Conservation (phyloP, 2,329 filamentous ascomycete genomes). For the Biscogniauxia sp. region DNA sequence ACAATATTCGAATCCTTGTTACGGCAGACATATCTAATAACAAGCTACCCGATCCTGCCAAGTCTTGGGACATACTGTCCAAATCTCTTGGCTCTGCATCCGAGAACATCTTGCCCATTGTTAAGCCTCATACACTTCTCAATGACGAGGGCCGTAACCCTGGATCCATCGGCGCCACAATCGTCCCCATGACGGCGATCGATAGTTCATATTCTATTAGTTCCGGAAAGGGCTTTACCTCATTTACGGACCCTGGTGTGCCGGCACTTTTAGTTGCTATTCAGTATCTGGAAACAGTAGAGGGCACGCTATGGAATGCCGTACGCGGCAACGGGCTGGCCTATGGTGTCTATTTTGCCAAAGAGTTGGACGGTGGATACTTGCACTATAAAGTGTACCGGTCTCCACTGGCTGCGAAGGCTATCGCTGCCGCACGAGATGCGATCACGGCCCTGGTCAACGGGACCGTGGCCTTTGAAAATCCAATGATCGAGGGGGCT, state of each 20-base stretch:
- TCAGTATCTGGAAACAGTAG: slow-evolving; percentile 87
- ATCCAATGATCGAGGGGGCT: slow-evolving; percentile 81
- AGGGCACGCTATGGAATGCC: slow-evolving; percentile 91
- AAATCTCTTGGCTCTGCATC: slow-evolving; percentile 45
- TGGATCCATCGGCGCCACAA: slow-evolving; percentile 69
- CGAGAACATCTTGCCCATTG: slow-evolving; percentile 65
- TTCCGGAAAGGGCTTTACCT: slow-evolving; percentile 70
- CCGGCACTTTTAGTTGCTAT: slow-evolving; percentile 85
- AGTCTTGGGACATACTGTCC: slow-evolving; percentile 70
- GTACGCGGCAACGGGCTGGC: slow-evolving; percentile 91
- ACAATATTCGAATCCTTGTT: slow-evolving; percentile 83
- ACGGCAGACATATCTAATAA: slow-evolving; percentile 67
- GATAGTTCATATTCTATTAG: slow-evolving; percentile 88
- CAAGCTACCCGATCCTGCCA: slow-evolving; percentile 72
- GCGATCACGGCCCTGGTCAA: slow-evolving; percentile 73
- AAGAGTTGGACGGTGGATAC: slow-evolving; percentile 75
- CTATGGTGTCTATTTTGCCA: slow-evolving; percentile 79
- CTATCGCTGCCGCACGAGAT: slow-evolving; percentile 72
- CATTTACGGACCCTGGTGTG: slow-evolving; percentile 72
- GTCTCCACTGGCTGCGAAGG: slow-evolving; percentile 84
- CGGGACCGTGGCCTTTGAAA: slow-evolving; percentile 71
- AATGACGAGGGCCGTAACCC: slow-evolving; percentile 72
- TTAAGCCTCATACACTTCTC: slow-evolving; percentile 67
- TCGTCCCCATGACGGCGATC: slow-evolving; percentile 87
- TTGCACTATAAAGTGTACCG: slow-evolving; percentile 86